Evolutionary conservation across 108 stramenopile species (phyloP).

Genomic region (Skeletonema menzelii): DNA sequence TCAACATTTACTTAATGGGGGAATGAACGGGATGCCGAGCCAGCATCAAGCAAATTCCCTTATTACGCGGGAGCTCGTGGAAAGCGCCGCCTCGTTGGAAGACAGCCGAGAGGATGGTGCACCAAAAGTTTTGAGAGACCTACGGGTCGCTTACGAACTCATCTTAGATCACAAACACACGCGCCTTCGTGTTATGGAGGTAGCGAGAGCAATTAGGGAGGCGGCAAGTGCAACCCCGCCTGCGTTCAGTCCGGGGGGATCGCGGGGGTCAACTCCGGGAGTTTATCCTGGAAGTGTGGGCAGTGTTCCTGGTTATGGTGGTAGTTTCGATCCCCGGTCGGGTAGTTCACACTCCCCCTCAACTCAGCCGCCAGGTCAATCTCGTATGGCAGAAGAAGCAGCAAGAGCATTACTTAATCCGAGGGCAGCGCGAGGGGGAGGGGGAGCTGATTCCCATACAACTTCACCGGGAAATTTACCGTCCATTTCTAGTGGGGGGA

Average conservation of each 20-base stretch:
- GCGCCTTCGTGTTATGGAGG: constrained; percentile 92
- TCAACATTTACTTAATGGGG: constrained; percentile 50
- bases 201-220: constrained; percentile 88
- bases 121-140: constrained; percentile 82
- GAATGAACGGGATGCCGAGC: constrained; percentile 33
- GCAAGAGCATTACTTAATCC: constrained; percentile 80
- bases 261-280: constrained; percentile 84
- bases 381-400: constrained; percentile 79
- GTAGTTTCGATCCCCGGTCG: constrained; percentile 52
- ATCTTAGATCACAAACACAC: constrained; percentile 97
- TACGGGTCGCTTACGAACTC: constrained; percentile 96
- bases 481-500: constrained; percentile 47
- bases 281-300: constrained; percentile 55
- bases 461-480: constrained; percentile 52
- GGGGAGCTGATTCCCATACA: constrained; percentile 31
- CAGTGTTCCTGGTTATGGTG: constrained; percentile 44
- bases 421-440: constrained; percentile 29
- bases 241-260: constrained; percentile 86
- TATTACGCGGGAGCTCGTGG: constrained; percentile 82
- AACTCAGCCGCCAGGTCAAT: constrained; percentile 54
- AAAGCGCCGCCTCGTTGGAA: constrained; percentile 77
- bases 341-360: constrained; percentile 43
- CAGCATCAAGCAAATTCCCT: constrained; percentile 57
- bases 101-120: constrained; percentile 82
- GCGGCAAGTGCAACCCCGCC: constrained; percentile 91